phyloP scores from a whole-genome alignment of 176 grass and related monocot species.

The Avena eriantha region DNA sequence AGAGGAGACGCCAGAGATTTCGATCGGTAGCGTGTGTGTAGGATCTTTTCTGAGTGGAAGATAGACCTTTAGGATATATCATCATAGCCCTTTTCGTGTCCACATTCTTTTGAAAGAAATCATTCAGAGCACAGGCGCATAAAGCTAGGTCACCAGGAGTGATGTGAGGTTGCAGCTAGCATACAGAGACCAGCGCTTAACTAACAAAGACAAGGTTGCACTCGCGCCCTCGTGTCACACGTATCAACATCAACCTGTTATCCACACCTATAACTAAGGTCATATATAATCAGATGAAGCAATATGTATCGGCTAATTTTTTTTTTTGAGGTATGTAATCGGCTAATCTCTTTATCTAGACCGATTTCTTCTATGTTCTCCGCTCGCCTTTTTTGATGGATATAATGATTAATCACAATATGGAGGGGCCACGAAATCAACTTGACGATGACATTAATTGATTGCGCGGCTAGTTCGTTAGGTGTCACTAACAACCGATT shows the following conservation, averaged over 20 bases:
- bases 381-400: not conserved
- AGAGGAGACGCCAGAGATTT: not conserved
- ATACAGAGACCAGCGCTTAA: not conserved
- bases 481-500: not conserved
- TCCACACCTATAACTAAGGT: not conserved
- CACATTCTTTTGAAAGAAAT: not conserved
- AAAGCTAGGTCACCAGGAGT: constrained; percentile 3
- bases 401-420: too few species aligned
- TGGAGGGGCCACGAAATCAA: too few species aligned
- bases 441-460: too few species aligned
- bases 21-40: not conserved
- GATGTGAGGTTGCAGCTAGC: constrained; percentile 13
- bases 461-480: too few species aligned
- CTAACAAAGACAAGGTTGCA: not conserved
- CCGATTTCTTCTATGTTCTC: not conserved
- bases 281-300: too few species aligned
- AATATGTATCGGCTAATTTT: not conserved
- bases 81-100: not conserved
- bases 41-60: constrained; percentile 4
- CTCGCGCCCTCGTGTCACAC: not conserved
- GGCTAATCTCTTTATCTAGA: not conserved
- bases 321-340: too few species aligned
- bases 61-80: not conserved
- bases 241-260: not conserved
- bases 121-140: not conserved